phyloP scores from a whole-genome alignment of 2,329 filamentous ascomycete species.

The Plectosphaerella sp. region DNA sequence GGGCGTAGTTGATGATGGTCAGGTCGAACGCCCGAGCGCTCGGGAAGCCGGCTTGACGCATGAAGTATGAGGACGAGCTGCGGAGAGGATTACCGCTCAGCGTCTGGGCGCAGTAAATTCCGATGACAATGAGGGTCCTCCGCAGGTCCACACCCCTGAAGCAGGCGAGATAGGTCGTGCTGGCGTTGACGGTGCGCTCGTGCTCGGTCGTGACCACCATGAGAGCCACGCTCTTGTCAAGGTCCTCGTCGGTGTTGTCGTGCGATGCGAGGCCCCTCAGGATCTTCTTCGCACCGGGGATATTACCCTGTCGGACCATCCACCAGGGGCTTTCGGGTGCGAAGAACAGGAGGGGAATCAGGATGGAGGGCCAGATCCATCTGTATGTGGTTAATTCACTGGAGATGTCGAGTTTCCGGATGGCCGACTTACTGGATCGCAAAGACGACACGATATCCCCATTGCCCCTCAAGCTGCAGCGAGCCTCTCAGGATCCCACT shows the following conservation, averaged over 20 bases:
- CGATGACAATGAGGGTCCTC: constrained; percentile 38
- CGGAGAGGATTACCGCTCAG: constrained; percentile 33
- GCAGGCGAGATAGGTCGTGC: constrained; percentile 32
- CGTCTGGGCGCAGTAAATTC: constrained; percentile 35
- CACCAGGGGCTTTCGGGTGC: constrained; percentile 38
- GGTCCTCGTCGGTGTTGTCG: constrained; percentile 19
- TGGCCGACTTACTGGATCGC: constrained; percentile 29
- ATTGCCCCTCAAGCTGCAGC: constrained; percentile 29
- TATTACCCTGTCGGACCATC: constrained; percentile 29
- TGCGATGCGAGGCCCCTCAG: constrained; percentile 20
- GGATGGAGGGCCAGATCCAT: constrained; percentile 43
- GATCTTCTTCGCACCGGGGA: constrained; percentile 23
- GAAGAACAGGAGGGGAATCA: constrained; percentile 21
- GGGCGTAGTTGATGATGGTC: constrained; percentile 32
- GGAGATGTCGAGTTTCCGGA: not conserved
- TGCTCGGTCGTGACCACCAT: not conserved
- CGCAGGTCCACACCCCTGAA: constrained; percentile 42
- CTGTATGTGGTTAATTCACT: not conserved
- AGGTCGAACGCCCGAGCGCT: constrained; percentile 32
- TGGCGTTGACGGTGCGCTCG: not conserved
- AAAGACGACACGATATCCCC: constrained; percentile 43
- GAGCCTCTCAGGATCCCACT: constrained; percentile 37
- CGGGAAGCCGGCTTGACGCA: constrained; percentile 37
- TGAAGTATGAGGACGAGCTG: constrained; percentile 35
- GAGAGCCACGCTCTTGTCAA: not conserved